Conservation (phyloP, 208 protist species). For the Blastocrithidia nonstop region DNA sequence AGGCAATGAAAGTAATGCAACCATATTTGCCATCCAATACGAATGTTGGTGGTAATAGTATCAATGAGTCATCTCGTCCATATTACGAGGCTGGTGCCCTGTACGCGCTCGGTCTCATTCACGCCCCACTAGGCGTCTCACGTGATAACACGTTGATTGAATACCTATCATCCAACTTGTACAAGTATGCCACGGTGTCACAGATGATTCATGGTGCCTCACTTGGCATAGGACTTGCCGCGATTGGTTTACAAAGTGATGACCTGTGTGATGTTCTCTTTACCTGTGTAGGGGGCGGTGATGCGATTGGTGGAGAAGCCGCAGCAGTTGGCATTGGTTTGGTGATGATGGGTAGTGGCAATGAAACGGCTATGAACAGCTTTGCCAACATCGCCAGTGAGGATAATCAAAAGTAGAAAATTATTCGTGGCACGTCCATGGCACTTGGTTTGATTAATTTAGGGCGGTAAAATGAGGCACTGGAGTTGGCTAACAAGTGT, state of each 20-base stretch:
- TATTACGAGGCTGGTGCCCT: slow-evolving; percentile 95
- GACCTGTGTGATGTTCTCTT: slow-evolving; percentile 92
- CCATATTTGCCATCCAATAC: slow-evolving; percentile 90
- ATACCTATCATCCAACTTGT: slow-evolving; percentile 62
- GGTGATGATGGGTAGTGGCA: slow-evolving; percentile 94
- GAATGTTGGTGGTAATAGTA: slow-evolving; percentile 8
- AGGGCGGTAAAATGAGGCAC: slow-evolving; percentile 91
- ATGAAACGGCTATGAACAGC: slow-evolving; percentile 69
- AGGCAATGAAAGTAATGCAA: slow-evolving; percentile 80
- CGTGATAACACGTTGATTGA: slow-evolving; percentile 63
- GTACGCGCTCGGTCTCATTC: slow-evolving; percentile 97
- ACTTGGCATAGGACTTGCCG: slow-evolving; percentile 91
- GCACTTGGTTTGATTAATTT: slow-evolving; percentile 94
- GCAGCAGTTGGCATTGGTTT: slow-evolving; percentile 96
- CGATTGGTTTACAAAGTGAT: slow-evolving; percentile 81
- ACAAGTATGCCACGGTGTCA: slow-evolving; percentile 47
- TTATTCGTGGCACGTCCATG: slow-evolving; percentile 95
- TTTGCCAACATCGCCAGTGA: slow-evolving; percentile 88
- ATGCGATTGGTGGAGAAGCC: slow-evolving; percentile 95
- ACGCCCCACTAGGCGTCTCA: slow-evolving; percentile 84
- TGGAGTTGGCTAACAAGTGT: slow-evolving; percentile 88
- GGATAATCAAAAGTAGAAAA: slow-evolving; percentile 99
- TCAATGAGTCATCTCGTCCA: slow-evolving; percentile 36
- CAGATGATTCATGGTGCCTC: slow-evolving; percentile 96
- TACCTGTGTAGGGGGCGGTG: slow-evolving; percentile 87